Conservation (phyloP, 164 flowering plant species). For the Protea cynaroides region DNA sequence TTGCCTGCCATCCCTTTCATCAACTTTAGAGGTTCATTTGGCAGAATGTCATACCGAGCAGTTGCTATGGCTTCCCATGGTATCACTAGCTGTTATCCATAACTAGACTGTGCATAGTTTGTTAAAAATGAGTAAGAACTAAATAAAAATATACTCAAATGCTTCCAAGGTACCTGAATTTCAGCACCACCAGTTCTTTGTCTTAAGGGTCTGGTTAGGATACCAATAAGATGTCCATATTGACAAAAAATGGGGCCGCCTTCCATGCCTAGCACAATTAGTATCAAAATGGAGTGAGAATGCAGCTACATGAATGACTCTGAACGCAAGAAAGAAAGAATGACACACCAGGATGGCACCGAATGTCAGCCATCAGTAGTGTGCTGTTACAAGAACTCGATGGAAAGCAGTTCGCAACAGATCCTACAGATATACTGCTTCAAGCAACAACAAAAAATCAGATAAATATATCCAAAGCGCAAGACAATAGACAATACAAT, state of each 20-base stretch:
- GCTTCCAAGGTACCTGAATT: slow-evolving; percentile 60
- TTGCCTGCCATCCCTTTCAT: slow-evolving; percentile 9
- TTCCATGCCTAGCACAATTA: slow-evolving; percentile 74
- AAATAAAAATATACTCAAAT: neutral
- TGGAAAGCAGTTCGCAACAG: slow-evolving; percentile 69
- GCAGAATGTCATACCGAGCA: slow-evolving; percentile 48
- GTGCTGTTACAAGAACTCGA: slow-evolving; percentile 41
- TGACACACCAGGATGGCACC: slow-evolving; percentile 85
- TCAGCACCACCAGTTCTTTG: slow-evolving; percentile 76
- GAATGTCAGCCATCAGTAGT: slow-evolving; percentile 86
- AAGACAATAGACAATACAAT: slow-evolving; percentile 2
- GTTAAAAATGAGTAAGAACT: slow-evolving; percentile 12
- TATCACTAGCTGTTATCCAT: slow-evolving; percentile 77
- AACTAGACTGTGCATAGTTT: slow-evolving; percentile 28
- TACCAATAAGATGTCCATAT: slow-evolving; percentile 52
- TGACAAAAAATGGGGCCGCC: slow-evolving; percentile 83
- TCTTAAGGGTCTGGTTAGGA: slow-evolving; percentile 68
- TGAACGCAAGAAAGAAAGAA: slow-evolving; percentile 6
- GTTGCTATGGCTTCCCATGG: slow-evolving; percentile 87
- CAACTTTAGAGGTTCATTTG: slow-evolving; percentile 23
- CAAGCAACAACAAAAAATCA: slow-evolving; percentile 25
- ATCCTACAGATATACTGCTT: slow-evolving; percentile 72
- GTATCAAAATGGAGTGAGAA: slow-evolving; percentile 15
- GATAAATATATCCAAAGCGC: slow-evolving; percentile 3
- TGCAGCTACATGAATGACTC: neutral